Evolutionary conservation across 2,329 filamentous ascomycete genomes (phyloP).

Genomic region (Aureobasidium namibiae): DNA sequence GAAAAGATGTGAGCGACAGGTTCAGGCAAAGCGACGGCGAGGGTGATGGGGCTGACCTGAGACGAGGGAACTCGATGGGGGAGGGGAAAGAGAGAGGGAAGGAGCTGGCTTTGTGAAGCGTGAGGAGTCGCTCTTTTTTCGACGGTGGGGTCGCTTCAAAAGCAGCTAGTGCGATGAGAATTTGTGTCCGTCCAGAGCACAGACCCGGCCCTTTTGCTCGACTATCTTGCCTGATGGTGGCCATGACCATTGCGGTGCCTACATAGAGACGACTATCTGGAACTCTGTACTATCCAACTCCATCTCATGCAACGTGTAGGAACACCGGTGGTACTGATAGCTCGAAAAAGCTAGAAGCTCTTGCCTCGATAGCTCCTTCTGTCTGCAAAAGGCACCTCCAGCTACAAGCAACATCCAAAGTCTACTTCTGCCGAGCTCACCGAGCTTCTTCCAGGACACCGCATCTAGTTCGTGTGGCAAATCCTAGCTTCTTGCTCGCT

Average conservation of each 20-base stretch:
- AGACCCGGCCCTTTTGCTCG: too few relatives aligned
- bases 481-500: not conserved
- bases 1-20: constrained; percentile 7
- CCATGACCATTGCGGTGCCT: not conserved
- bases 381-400: not conserved
- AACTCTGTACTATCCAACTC: not conserved
- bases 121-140: not conserved
- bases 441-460: constrained; percentile 7
- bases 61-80: constrained; percentile 10
- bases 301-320: not conserved
- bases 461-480: not conserved
- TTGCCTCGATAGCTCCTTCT: not conserved
- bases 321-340: not conserved
- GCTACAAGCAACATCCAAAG: not conserved
- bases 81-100: constrained; percentile 3
- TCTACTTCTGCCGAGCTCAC: constrained; percentile 1
- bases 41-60: constrained; percentile 9
- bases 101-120: not conserved
- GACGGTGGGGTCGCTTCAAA: constrained; percentile 1
- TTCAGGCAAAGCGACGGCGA: not conserved
- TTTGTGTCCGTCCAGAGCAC: too few relatives aligned
- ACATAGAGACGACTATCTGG: not conserved
- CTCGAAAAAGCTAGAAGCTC: not conserved
- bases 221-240: too few relatives aligned
- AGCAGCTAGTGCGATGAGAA: too few relatives aligned